These are phyloP conservation scores for Arabidopsis hybrid DNA, from an alignment of 441 rosid genomes.

Conservation along the genomic window DNA sequence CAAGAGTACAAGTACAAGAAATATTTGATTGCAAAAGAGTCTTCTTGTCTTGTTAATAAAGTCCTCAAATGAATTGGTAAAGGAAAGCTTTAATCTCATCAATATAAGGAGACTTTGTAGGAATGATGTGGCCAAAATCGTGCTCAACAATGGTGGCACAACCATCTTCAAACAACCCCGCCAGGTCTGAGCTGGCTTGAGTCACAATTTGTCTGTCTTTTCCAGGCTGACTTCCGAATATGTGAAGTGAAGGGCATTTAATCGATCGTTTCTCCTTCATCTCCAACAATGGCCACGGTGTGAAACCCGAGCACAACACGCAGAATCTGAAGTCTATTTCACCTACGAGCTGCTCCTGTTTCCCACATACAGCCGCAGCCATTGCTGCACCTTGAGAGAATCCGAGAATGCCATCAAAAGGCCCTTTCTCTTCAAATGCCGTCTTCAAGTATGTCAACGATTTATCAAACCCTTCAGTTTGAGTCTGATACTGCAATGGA, in stretches of 20 bases:
- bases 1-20: conserved; percentile 28
- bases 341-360: conserved; percentile 47
- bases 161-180: conserved; percentile 61
- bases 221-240: conserved; percentile 71
- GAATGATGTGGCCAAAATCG: conserved; percentile 87
- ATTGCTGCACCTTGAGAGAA: conserved; percentile 96
- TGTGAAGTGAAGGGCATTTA: conserved; percentile 86
- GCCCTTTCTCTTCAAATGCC: conserved; percentile 62
- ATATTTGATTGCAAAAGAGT: conserved; percentile 24
- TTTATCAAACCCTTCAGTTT: conserved; percentile 74
- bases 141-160: conserved; percentile 71
- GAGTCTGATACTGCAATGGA: conserved; percentile 82
- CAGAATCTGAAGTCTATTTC: conserved; percentile 77
- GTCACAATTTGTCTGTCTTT: conserved; percentile 85
- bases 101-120: conserved; percentile 74
- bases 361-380: conserved; percentile 74
- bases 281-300: conserved; percentile 47
- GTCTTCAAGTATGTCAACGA: conserved; percentile 64
- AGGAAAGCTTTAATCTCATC: conserved; percentile 75
- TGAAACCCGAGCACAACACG: conserved; percentile 84
- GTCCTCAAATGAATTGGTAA: conserved; percentile 56
- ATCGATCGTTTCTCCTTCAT: conserved; percentile 48
- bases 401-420: conserved; percentile 91
- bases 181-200: conserved; percentile 66
- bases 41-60: neutral